Evolutionary conservation across 2,329 filamentous ascomycete genomes (phyloP), one percentile per base, ranked within the genome.

Genomic region (Stagonosporopsis vannaccii): DNA sequence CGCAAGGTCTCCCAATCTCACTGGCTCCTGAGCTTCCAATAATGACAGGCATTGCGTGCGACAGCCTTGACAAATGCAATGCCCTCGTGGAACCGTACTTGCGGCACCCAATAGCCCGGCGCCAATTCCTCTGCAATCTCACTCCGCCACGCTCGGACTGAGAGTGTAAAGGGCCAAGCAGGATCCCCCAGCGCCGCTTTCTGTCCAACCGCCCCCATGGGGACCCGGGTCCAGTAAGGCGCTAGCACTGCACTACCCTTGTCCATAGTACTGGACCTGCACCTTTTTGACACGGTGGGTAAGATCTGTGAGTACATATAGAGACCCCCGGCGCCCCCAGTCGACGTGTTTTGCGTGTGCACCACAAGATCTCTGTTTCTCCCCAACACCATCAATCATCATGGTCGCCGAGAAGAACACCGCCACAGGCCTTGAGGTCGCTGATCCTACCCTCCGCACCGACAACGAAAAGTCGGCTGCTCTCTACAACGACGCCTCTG

Each of bases 121-220:
- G 58, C 51, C 51, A 40, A 20, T 40, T 20, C 15, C 35, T 46
- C 48, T 43, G 44, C 47, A 40, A 51, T 57, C 36, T 46, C 59
- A 63, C 62, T 56, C 64, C 56, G 69, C 66, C 65, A 73, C 66
- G 63, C 63, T 63, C 51, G 64, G 68, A 67, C 61, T 50, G 56
- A 26, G 32, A 56, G 53, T 58, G 58, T 62, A 42, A 52, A 61
- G 51, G 56, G 62, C 70, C 62, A 71, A 71, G 70, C 59, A 60
- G 56, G 61, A 64, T 65, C 64, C 63, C 66, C 64, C 60, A 22
- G 42, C 47, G 54, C 54, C 37, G 37, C 22, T 26, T 67, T 62
- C 67, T 71, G 58, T 73, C 65, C 65, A 70, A 70, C 71, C 70
- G 66, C 65, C 72, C 66, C 72, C 72, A 73, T 70, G 72, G 73